Evolutionary conservation across 352 stramenopile species (phyloP).

Genomic region (Thalassiosira mediterranea): DNA sequence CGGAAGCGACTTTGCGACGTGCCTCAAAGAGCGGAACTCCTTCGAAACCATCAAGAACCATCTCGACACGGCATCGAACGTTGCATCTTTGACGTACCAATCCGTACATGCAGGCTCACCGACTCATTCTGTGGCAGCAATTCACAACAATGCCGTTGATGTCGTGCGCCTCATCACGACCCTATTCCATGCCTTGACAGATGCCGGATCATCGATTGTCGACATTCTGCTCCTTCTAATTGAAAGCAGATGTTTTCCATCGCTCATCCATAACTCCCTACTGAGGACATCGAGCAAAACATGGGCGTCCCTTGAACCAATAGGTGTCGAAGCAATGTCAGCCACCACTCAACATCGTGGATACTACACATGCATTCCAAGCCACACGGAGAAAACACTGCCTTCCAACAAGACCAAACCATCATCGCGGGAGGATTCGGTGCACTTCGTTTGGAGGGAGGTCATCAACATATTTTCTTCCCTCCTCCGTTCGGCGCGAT

Average conservation of each 20-base stretch:
- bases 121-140: slow-evolving; percentile 19
- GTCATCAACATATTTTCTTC: slow-evolving; percentile 43
- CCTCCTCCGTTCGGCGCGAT: slow-evolving; percentile 33
- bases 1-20: slow-evolving; percentile 40
- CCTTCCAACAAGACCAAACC: slow-evolving; percentile 15
- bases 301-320: slow-evolving; percentile 8
- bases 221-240: slow-evolving; percentile 43
- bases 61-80: slow-evolving; percentile 29
- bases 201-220: slow-evolving; percentile 36
- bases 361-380: slow-evolving; percentile 20
- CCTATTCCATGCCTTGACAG: slow-evolving; percentile 34
- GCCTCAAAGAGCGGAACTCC: slow-evolving; percentile 45
- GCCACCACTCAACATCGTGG: slow-evolving; percentile 29
- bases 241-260: slow-evolving; percentile 31
- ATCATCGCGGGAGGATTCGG: slow-evolving; percentile 30
- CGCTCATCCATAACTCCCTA: slow-evolving; percentile 43
- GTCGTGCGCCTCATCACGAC: slow-evolving; percentile 33
- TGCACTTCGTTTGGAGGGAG: slow-evolving; percentile 49
- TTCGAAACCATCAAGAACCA: slow-evolving; percentile 30
- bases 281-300: slow-evolving; percentile 29
- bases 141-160: slow-evolving; percentile 47
- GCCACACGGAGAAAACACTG: background rate
- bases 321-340: slow-evolving; percentile 2
- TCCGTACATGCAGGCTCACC: slow-evolving; percentile 26
- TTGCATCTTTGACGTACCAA: slow-evolving; percentile 53